These are phyloP conservation scores for Apophysomyces sp. DNA, from an alignment of 371 early-diverging fungal genomes.

Conservation along the genomic window DNA sequence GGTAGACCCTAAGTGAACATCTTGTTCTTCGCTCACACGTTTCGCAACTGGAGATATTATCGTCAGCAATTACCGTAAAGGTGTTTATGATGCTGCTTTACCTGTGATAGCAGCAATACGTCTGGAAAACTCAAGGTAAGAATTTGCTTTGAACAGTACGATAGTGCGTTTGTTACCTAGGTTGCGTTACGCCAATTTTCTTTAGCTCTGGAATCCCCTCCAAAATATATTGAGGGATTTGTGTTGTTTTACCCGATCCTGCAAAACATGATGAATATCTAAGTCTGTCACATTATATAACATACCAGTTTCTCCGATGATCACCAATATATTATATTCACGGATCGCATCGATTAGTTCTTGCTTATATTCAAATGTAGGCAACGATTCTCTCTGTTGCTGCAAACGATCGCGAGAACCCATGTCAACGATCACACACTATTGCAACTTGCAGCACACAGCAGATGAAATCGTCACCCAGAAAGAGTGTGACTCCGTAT, in stretches of 20 bases:
- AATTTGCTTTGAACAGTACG: not conserved
- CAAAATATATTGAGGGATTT: conserved; percentile 86
- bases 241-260: conserved; percentile 94
- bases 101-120: conserved; percentile 91
- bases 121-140: conserved; percentile 19
- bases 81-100: conserved; percentile 5
- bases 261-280: not conserved
- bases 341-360: conserved; percentile 67
- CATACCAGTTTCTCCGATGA: conserved; percentile 85
- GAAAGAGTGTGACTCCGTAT: not conserved
- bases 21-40: conserved; percentile 78
- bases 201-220: conserved; percentile 58
- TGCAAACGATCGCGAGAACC: conserved; percentile 12
- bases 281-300: not conserved
- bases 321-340: conserved; percentile 62
- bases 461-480: not conserved
- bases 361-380: conserved; percentile 53
- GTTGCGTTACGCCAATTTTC: conserved; percentile 73
- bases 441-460: not conserved
- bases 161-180: conserved; percentile 58
- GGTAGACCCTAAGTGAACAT: conserved; percentile 51
- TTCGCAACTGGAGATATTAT: conserved; percentile 60
- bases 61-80: not conserved
- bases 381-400: conserved; percentile 34
- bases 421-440: conserved; percentile 6